Evolutionary conservation across 2,329 filamentous ascomycete genomes (phyloP), one percentile per base, ranked within the genome.

Genomic region (Aspergillus sp.): DNA sequence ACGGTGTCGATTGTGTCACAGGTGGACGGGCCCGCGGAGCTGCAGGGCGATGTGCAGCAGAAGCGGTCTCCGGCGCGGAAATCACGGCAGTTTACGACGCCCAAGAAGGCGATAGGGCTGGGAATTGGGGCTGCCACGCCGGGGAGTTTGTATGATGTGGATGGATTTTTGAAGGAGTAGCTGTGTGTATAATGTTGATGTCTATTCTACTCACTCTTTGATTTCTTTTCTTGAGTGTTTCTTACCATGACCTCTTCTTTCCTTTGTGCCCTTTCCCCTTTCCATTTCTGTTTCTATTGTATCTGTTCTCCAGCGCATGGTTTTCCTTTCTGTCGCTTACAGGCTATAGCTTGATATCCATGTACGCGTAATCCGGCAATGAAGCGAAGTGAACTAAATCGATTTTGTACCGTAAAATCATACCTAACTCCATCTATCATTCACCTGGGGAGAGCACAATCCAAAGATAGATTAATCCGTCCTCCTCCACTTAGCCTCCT

Each of bases 401-500:
- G n/a, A n/a, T 17, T 17, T 17, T 38, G 13, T n/a, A 36, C 13
- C 14, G 13, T 38, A n/a, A 38, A 5, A 7, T n/a, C 35, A n/a
- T 17, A 38, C 16, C 35, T 17, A 38, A 13, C 14, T n/a, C 14
- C 7, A 38, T 17, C 35, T n/a, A 38, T n/a, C n/a, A n/a, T n/a
- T n/a, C n/a, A n/a, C n/a, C n/a, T n/a, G n/a, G n/a, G n/a, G n/a
- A n/a, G n/a, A n/a, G n/a, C n/a, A n/a, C n/a, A n/a, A n/a, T n/a
- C n/a, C n/a, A n/a, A n/a, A n/a, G n/a, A n/a, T n/a, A n/a, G n/a
- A n/a, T n/a, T n/a, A n/a, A 33, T 72, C 76, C 26, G 78, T 82
- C 58, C 78, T 72, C 59, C 76, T 72, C 80, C 80, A 82, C 63
- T 82, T 82, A 10, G 73, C 73, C 60, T 80, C 77, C 16, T 71